A percentile compares a stretch with the other conserved stretches of the same genome.
phyloP scores from a whole-genome alignment of 2,329 filamentous ascomycete species.

The Nakataea oryzae region DNA sequence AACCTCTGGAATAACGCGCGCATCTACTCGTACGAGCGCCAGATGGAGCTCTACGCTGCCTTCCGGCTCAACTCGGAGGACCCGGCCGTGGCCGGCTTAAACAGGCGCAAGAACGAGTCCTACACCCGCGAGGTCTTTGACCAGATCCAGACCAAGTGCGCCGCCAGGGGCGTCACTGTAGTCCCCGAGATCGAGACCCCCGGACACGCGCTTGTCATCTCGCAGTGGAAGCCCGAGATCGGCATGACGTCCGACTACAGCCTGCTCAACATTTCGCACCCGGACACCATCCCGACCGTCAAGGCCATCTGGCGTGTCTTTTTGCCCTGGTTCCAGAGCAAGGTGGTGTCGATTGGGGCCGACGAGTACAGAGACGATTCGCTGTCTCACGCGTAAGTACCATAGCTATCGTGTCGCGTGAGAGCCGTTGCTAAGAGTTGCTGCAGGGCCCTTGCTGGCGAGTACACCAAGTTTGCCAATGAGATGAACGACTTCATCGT shows the following conservation, averaged over 20 bases:
- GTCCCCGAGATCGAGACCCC: constrained; percentile 51
- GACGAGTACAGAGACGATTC: constrained; percentile 34
- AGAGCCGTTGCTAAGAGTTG: background rate
- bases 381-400: constrained; percentile 1
- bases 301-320: constrained; percentile 42
- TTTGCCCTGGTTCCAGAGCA: constrained; percentile 44
- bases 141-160: constrained; percentile 39
- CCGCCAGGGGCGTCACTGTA: constrained; percentile 42
- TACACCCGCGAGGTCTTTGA: constrained; percentile 40
- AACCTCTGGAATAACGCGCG: constrained; percentile 40
- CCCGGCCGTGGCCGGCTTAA: constrained; percentile 34
- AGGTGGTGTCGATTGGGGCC: constrained; percentile 44
- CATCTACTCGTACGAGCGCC: constrained; percentile 32
- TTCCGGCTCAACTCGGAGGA: constrained; percentile 43
- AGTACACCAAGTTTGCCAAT: constrained; percentile 43
- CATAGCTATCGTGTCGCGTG: background rate
- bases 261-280: constrained; percentile 43
- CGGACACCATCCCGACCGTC: constrained; percentile 40
- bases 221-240: constrained; percentile 48
- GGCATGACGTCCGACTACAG: constrained; percentile 34
- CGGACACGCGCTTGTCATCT: constrained; percentile 43
- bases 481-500: constrained; percentile 36
- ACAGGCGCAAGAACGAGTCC: constrained; percentile 41
- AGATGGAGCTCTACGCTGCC: constrained; percentile 38
- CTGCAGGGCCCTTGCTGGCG: constrained; percentile 24